These are phyloP conservation scores for Datura wrightii DNA, from an alignment of 257 asterid genomes.

Conservation along the genomic window DNA sequence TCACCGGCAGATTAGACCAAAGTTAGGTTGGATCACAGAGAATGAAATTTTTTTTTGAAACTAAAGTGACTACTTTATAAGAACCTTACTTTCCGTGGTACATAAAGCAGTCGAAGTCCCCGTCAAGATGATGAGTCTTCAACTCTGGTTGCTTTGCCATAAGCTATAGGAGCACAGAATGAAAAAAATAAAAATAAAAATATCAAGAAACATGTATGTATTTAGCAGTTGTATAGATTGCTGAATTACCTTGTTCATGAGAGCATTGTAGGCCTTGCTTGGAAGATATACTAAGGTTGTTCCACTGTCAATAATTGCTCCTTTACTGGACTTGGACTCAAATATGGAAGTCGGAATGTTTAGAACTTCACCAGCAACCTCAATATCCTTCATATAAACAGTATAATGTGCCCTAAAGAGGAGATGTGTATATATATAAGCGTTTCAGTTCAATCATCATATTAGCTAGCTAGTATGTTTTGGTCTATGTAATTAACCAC, in stretches of 20 bases:
- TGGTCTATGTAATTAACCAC: not conserved
- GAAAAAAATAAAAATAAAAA: constrained; percentile 1
- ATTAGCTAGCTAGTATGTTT: not conserved
- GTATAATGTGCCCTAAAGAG: constrained; percentile 73
- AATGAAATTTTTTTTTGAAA: not conserved
- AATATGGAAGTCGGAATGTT: constrained; percentile 58
- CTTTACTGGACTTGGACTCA: constrained; percentile 53
- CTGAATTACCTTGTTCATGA: constrained; percentile 55
- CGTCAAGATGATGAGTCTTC: constrained; percentile 56
- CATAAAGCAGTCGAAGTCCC: constrained; percentile 55
- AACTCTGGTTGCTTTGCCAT: constrained; percentile 60
- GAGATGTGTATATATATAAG: not conserved
- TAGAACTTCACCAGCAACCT: constrained; percentile 73
- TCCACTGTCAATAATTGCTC: constrained; percentile 83
- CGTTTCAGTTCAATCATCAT: not conserved
- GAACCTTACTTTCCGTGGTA: constrained; percentile 62
- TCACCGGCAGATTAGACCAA: constrained; percentile 5
- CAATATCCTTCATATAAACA: constrained; percentile 64
- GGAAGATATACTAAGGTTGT: constrained; percentile 96
- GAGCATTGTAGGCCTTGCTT: constrained; percentile 55
- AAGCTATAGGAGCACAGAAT: constrained; percentile 47
- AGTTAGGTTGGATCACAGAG: not conserved
- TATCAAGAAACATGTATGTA: not conserved
- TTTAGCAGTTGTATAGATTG: constrained; percentile 28
- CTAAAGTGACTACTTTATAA: not conserved